A percentile compares a stretch with the other conserved stretches of the same genome.
phyloP scores from a whole-genome alignment of 305 asterid species.

The Andrographis paniculata region DNA sequence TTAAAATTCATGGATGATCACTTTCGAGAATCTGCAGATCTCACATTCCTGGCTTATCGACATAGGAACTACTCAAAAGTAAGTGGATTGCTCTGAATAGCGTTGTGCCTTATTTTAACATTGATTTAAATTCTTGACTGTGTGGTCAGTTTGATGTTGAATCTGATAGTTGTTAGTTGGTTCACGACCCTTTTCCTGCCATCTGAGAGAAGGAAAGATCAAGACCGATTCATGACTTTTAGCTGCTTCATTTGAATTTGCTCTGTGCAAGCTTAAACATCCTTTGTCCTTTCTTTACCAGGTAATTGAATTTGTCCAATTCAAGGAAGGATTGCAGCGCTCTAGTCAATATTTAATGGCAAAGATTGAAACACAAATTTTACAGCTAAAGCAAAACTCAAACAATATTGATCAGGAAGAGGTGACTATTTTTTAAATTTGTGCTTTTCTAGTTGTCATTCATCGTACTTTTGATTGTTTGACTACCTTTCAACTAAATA shows the following conservation, averaged over 20 bases:
- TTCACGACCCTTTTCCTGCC: conserved; percentile 5
- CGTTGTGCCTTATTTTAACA: neutral
- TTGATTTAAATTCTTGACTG: conserved; percentile 1
- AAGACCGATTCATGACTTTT: no score
- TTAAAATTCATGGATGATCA: conserved; percentile 91
- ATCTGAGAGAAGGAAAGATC: neutral
- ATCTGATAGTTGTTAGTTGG: conserved; percentile 8
- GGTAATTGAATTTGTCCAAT: conserved; percentile 95
- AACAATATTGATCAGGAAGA: conserved; percentile 63
- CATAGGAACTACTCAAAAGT: conserved; percentile 95
- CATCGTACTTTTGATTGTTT: conserved; percentile 7
- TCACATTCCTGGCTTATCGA: conserved; percentile 92
- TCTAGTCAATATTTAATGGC: conserved; percentile 82
- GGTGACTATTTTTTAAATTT: conserved; percentile 35
- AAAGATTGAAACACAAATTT: conserved; percentile 77
- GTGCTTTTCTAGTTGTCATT: conserved; percentile 11
- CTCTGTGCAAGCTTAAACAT: neutral
- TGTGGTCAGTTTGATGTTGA: conserved; percentile 9
- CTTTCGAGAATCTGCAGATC: conserved; percentile 94
- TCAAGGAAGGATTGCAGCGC: conserved; percentile 77
- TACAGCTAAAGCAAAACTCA: conserved; percentile 84
- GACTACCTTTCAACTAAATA: conserved; percentile 7
- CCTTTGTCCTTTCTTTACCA: conserved; percentile 18
- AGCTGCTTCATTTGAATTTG: conserved; percentile 17
- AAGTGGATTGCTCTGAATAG: conserved; percentile 21